Evolutionary conservation across 2,329 filamentous ascomycete species (phyloP), one percentile per base, ranked within the genome.

Genomic region (Ophiostoma angusticollis): DNA sequence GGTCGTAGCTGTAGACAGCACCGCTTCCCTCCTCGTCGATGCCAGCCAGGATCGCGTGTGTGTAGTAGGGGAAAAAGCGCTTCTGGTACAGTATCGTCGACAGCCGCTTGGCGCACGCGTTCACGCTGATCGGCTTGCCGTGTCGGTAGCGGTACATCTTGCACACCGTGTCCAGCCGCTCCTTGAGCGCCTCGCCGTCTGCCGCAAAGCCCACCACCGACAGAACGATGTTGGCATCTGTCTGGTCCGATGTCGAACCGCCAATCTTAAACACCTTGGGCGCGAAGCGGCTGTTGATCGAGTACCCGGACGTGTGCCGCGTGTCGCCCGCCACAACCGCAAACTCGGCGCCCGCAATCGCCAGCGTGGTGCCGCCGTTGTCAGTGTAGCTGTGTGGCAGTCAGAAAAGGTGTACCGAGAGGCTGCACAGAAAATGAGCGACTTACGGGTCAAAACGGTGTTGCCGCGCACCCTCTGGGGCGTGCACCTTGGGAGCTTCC

Each of bases 61-160:
- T 84, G 62, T 98, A 98, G 74, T 94, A 98, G 17, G 91, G 91
- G 70, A 98, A 98, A 70, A 98, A 98, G 35, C 91, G 84, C 69
- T 96, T 96, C 61, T 79, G 72, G 69, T 98, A 98, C 41, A 98
- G 78, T 49, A 98, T 93, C 33, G 93, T 95, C 29, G 84, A 89
- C 45, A 98, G 72, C 41, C 89, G 79, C 65, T 96, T 89, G 40
- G 91, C 93, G 63, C 89, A 96, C 35, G 91, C 91, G 54, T 84
- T 80, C 55, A 96, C 82, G 47, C 76, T 80, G 80, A 98, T 98
- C 49, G 84, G 78, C 70, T 96, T 98, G 62, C 85, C 85, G 61
- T 96, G 89, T 59, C 93, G 86, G 69, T 95, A 95, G 54, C 83
- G 84, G 75, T 96, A 96, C 80, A 96, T 93, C 71, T 94, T 96